Base-by-base conservation (phyloP, 768 basidiomycete species). In the Phanerochaete carnosa region DNA sequence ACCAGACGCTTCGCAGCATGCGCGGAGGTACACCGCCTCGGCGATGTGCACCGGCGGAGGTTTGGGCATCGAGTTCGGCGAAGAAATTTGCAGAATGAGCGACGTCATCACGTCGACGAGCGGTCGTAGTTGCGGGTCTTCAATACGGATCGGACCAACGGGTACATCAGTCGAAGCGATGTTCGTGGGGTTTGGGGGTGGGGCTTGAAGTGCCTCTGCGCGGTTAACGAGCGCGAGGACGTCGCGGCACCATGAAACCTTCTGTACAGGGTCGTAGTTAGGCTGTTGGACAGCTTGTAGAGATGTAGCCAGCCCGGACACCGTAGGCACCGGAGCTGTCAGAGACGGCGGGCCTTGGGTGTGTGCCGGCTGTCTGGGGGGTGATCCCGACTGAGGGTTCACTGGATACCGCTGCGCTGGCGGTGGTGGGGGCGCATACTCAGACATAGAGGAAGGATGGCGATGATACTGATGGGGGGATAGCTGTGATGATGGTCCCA, bases 201-300 rank as follows among this genome's bases (percentile, higher is more conserved):
- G 51, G 25, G 55, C 65, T 59, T 35, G 71, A 62, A 19, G 69
- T 2, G 51, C 63, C 52, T 79, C 75, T 1, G 79, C 74, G 56
- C 85, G 82, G 55, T 95, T 90, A 57, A 92, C 84, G 60, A 95
- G 84, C 66, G 86, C 83, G 59, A 95, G 72, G 58, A 95, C 90
- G 63, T 96, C 93, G 52, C 91, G 80, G 16, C 85, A 84, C 94
- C 94, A 98, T 28, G 82, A 77, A 5, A 96, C 72, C 66, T 86
- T 85, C 45, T 85, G 78, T 0, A 75, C 69, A 2, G 88, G 87
- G 65, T 87, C 85, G 59, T 82, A 81, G 39, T 68, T 68, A 1
- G 87, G 81, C 1, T 78, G 73, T 56, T 88, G 85, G 25, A 90
- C 74, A 13, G 81, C 71, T 3, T 76, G 71, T 0, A 83, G 68